These are phyloP conservation scores for Sequoia sempervirens DNA, from an alignment of 75 land plant genomes.

Conservation along the genomic window DNA sequence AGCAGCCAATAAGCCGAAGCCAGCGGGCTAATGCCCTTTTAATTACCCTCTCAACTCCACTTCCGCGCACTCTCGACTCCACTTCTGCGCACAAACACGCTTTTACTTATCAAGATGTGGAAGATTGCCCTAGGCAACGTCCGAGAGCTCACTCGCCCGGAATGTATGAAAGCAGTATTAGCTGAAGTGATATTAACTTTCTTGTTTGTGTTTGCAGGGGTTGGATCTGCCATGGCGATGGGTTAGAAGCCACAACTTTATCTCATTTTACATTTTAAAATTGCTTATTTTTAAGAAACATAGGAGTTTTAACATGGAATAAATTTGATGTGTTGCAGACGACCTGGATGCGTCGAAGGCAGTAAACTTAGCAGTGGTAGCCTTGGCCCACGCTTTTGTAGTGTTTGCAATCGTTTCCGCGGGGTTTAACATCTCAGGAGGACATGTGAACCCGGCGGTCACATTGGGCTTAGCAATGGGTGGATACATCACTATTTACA, in stretches of 20 bases:
- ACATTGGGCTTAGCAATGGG: slow-evolving; percentile 70
- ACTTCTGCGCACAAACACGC: too few species aligned
- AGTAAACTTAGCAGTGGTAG: slow-evolving; percentile 21
- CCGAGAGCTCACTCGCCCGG: slow-evolving; percentile 37
- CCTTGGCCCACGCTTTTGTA: slow-evolving; percentile 22
- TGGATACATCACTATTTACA: slow-evolving; percentile 58
- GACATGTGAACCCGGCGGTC: slow-evolving; percentile 77
- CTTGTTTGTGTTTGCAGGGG: slow-evolving; percentile 53
- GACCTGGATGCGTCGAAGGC: too few species aligned
- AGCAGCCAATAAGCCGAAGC: too few species aligned
- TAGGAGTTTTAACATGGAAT: too few species aligned
- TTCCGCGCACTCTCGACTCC: too few species aligned
- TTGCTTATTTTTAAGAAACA: too few species aligned
- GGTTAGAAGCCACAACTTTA: too few species aligned
- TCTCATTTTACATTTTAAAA: too few species aligned
- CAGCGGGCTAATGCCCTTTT: too few species aligned
- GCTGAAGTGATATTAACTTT: slow-evolving; percentile 48
- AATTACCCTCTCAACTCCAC: too few species aligned
- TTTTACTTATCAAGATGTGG: slow-evolving; percentile 8
- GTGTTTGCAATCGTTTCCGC: background rate
- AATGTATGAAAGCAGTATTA: slow-evolving; percentile 34
- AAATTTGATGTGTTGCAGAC: too few species aligned
- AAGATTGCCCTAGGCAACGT: slow-evolving; percentile 43
- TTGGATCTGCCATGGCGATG: slow-evolving; percentile 33
- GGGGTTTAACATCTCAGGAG: slow-evolving; percentile 50